A percentile compares a stretch with the other conserved stretches of the same genome.
phyloP scores from a whole-genome alignment of 2,329 filamentous ascomycete species.

The Beauveria caledonica region DNA sequence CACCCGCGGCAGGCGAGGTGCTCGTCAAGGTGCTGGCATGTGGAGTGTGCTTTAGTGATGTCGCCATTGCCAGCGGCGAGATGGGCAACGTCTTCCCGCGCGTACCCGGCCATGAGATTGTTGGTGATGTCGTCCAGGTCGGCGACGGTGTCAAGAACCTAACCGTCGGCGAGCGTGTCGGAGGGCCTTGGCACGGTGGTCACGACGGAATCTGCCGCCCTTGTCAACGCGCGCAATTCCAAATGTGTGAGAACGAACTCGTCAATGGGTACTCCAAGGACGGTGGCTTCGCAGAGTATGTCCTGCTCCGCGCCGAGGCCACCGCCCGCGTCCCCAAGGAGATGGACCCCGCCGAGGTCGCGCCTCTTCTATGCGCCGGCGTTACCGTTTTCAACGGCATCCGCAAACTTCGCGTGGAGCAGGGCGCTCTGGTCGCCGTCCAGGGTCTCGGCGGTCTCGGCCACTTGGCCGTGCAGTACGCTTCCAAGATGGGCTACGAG shows the following conservation, averaged over 20 bases:
- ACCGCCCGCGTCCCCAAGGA: slow-evolving; percentile 46
- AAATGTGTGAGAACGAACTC: slow-evolving; percentile 51
- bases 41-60: slow-evolving; percentile 62
- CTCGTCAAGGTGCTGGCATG: slow-evolving; percentile 65
- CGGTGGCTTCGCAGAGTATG: slow-evolving; percentile 63
- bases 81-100: slow-evolving; percentile 52
- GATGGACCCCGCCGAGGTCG: slow-evolving; percentile 43
- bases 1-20: slow-evolving; percentile 49
- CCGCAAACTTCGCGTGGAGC: slow-evolving; percentile 43
- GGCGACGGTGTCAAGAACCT: slow-evolving; percentile 49
- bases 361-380: slow-evolving; percentile 56
- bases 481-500: slow-evolving; percentile 66
- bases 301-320: slow-evolving; percentile 51
- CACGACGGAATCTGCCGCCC: slow-evolving; percentile 49
- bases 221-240: slow-evolving; percentile 52
- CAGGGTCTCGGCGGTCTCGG: slow-evolving; percentile 71
- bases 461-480: slow-evolving; percentile 70
- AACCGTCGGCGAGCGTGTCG: slow-evolving; percentile 57
- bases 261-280: slow-evolving; percentile 56
- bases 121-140: slow-evolving; percentile 57
- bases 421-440: slow-evolving; percentile 45
- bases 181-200: slow-evolving; percentile 61
- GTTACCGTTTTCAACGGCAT: slow-evolving; percentile 56
- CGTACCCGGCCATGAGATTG: slow-evolving; percentile 62
- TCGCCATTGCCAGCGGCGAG: slow-evolving; percentile 35